Base-by-base conservation (phyloP, 257 asterid genomes). In the Fraxinus pennsylvanica region DNA sequence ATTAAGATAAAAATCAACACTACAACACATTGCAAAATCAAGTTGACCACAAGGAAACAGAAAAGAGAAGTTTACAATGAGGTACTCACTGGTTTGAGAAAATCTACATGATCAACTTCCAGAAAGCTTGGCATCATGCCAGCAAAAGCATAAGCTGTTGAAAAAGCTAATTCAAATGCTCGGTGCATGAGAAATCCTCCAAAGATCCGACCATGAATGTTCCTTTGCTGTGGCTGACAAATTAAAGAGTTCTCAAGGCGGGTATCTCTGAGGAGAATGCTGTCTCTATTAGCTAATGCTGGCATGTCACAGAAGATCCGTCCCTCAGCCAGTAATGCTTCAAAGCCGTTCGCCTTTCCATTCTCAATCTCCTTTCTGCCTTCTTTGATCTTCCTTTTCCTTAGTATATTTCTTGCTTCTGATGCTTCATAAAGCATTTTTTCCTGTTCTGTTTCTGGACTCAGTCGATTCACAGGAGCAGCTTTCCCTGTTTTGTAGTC, bases 171-270 rank as follows among this genome's bases (percentile, higher is more conserved):
- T 70, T 95, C 99, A 72, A 95, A 95, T 41, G 98, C 98, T 68
- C 98, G 84, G 77, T 85, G 97, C 97, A 95, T 91, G 81, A 95
- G 83, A 82, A 95, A 95, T 15, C 97, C 99, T 78, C 99, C 99
- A 79, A 95, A 95, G 78, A 95, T 95, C 70, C 98, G 94, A 72
- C 98, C 99, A 68, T 95, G 98, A 70, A 95, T 90, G 85, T 95
- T 95, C 84, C 99, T 88, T 81, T 95, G 98, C 85, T 95, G 99
- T 13, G 99, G 99, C 89, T 95, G 99, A 78, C 99, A 95, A 77
- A 95, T 93, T 69, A 95, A 85, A 73, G 98, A 93, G 87, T 93
- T 91, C 85, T 95, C 98, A 12, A 95, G 94, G 73, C 92, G 84
- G 43, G 99, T 93, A 80, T 93, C 96, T 82, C 93, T 91, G 52